A percentile compares a stretch with the other conserved stretches of the same genome.
Evolutionary conservation across 2,329 filamentous ascomycete genomes (phyloP).

Genomic region (Ophiosphaerella narmari): DNA sequence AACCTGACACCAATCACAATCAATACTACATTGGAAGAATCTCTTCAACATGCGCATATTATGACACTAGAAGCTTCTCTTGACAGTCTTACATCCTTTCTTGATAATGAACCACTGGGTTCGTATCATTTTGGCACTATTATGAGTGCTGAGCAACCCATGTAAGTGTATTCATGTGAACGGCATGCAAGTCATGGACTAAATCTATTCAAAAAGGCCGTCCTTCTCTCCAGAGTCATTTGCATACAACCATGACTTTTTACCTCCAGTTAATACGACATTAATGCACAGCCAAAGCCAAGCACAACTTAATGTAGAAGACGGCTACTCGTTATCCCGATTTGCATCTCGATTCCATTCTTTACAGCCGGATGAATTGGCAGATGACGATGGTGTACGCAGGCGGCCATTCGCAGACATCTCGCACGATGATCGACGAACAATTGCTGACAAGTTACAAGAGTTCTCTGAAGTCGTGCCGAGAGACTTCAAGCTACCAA

Average conservation of each 20-base stretch:
- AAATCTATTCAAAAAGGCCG: constrained; percentile 16
- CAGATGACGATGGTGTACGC: constrained; percentile 10
- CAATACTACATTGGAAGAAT: constrained; percentile 17
- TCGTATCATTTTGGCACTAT: constrained; percentile 48
- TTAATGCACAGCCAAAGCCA: constrained; percentile 7
- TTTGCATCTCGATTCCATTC: constrained; percentile 48
- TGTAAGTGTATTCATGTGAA: constrained; percentile 10
- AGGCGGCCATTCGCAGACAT: constrained; percentile 39
- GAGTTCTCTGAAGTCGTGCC: constrained; percentile 66
- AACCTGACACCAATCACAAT: constrained; percentile 18
- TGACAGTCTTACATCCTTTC: constrained; percentile 45
- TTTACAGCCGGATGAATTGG: constrained; percentile 44
- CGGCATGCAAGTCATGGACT: not conserved
- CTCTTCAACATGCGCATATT: constrained; percentile 13
- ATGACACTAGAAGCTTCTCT: constrained; percentile 39
- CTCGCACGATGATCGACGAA: constrained; percentile 40
- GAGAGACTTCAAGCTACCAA: constrained; percentile 69
- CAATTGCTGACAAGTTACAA: constrained; percentile 62
- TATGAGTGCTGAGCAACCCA: constrained; percentile 48
- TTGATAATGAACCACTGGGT: constrained; percentile 44
- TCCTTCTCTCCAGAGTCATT: constrained; percentile 49
- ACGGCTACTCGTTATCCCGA: constrained; percentile 41
- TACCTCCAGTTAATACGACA: constrained; percentile 13
- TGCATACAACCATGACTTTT: constrained; percentile 33
- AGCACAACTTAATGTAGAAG: constrained; percentile 28